Base-by-base conservation (phyloP, 805 yeast genomes). In the Kazachstania taianensis region DNA sequence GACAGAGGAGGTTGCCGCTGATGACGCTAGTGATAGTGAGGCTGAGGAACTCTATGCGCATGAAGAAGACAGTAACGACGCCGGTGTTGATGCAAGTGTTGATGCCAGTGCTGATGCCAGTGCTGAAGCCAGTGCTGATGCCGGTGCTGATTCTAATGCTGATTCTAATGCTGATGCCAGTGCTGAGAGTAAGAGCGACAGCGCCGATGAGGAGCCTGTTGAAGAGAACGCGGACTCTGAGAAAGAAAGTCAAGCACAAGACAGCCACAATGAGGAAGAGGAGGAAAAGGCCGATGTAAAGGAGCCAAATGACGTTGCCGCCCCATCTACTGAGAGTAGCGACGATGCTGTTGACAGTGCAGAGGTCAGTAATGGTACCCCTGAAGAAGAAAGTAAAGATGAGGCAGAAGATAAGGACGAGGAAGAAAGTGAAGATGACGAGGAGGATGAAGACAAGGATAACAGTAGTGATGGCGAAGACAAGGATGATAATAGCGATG, bases 231-330 rank as follows among this genome's bases (percentile, higher is more conserved):
- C 20, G 19, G 34, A 26, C 17, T 28, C 30, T 12, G 20, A 28
- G n/a, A 4, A 6, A 10, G 38, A 39, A n/a, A 44, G 38, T 8
- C 50, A 38, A 18, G 14, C 20, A 4, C 36, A 44, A 16, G 41
- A 41, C 8, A 48, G 48, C 16, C 41, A 41, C 15, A 45, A 41
- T 7, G 39, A 28, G 8, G 32, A 19, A 5, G 37, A 40, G 28
- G 40, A 28, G 7, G 17, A 31, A 8, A 25, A n/a, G 13, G 8
- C 7, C 18, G 32, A 29, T 22, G n/a, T n/a, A n/a, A n/a, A n/a
- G n/a, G n/a, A n/a, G n/a, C n/a, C n/a, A n/a, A n/a, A n/a, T n/a
- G n/a, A n/a, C n/a, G n/a, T n/a, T n/a, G n/a, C n/a, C n/a, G n/a
- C n/a, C n/a, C n/a, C n/a, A n/a, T n/a, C n/a, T n/a, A n/a, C n/a